Evolutionary conservation across 176 grass and related monocot species (phyloP).

Genomic region (Hyparrhenia diplandra): DNA sequence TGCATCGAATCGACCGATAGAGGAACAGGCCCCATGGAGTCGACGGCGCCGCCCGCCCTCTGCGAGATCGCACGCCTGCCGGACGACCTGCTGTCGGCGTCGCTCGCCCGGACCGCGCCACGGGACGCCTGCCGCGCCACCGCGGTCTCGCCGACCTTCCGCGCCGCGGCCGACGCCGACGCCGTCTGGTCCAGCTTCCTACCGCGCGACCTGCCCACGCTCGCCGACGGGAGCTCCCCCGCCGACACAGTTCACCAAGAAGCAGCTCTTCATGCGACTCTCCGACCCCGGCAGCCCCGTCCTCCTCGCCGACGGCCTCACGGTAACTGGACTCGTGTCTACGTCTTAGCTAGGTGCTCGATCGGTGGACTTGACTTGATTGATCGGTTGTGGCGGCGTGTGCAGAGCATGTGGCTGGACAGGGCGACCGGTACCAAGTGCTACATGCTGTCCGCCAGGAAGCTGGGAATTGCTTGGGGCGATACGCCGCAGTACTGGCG

Average conservation of each 20-base stretch:
- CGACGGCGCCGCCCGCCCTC: not conserved
- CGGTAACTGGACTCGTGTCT: not conserved
- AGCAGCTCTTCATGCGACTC: slow-evolving; percentile 56
- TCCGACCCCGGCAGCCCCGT: slow-evolving; percentile 11
- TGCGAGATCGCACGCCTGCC: slow-evolving; percentile 35
- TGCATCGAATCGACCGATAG: too few species aligned
- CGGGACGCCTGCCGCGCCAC: not conserved
- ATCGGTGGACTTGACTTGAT: too few species aligned
- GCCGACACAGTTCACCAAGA: slow-evolving; percentile 21
- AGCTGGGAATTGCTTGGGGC: too few species aligned
- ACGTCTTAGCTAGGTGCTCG: too few species aligned
- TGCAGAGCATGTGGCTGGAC: too few species aligned
- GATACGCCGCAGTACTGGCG: too few species aligned
- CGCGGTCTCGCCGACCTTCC: slow-evolving; percentile 42
- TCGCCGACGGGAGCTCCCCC: slow-evolving; percentile 23
- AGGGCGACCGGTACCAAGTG: too few species aligned
- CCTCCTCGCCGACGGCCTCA: slow-evolving; percentile 33
- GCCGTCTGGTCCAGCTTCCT: slow-evolving; percentile 51
- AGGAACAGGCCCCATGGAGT: not conserved
- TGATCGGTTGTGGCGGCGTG: too few species aligned
- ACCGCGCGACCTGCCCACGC: slow-evolving; percentile 5
- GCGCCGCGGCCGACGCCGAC: slow-evolving; percentile 46
- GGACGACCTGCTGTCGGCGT: slow-evolving; percentile 47
- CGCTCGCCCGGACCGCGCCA: slow-evolving; percentile 23
- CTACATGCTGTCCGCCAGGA: too few species aligned